Percentiles rank a stretch among this genome's conserved stretches.
These are phyloP conservation scores for Kodamaea kakaduensis DNA, from an alignment of 805 yeast genomes.

Conservation along the genomic window DNA sequence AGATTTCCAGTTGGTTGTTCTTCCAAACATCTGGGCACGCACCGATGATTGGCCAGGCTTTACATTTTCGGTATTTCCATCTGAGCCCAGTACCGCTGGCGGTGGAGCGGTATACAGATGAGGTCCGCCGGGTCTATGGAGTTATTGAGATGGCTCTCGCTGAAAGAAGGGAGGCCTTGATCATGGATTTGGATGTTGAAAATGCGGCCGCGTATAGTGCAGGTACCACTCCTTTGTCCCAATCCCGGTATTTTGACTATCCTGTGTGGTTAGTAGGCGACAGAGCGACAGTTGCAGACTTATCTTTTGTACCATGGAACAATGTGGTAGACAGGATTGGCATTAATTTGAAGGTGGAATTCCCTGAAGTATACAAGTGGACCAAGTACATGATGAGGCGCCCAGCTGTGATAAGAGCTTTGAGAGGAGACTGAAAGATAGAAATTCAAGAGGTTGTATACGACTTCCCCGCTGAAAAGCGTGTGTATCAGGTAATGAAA, in stretches of 20 bases:
- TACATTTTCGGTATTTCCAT: slow-evolving; percentile 90
- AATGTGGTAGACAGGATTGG: slow-evolving; percentile 93
- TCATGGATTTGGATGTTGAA: slow-evolving; percentile 84
- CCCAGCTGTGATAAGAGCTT: slow-evolving; percentile 84
- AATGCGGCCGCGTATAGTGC: slow-evolving; percentile 84
- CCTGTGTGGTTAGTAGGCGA: slow-evolving; percentile 97
- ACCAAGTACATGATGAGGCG: slow-evolving; percentile 93
- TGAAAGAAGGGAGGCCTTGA: slow-evolving; percentile 82
- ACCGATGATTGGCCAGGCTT: slow-evolving; percentile 97
- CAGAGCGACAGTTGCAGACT: slow-evolving; percentile 73
- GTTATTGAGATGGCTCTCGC: slow-evolving; percentile 94
- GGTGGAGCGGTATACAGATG: slow-evolving; percentile 85
- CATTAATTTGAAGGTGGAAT: slow-evolving; percentile 78
- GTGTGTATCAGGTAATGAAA: too few species aligned
- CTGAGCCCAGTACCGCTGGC: slow-evolving; percentile 82
- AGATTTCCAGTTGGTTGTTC: slow-evolving; percentile 83
- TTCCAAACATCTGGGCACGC: slow-evolving; percentile 97
- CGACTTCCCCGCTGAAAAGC: too few species aligned
- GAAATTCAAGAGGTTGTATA: too few species aligned
- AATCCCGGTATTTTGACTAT: slow-evolving; percentile 81
- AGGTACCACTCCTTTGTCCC: slow-evolving; percentile 83
- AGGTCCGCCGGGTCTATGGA: slow-evolving; percentile 88
- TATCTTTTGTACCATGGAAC: slow-evolving; percentile 95
- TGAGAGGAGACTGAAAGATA: slow-evolving; percentile 58
- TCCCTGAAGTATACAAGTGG: slow-evolving; percentile 96